These are phyloP conservation scores for Aspergillus oerlinghausenensis DNA, from an alignment of 2,329 filamentous ascomycete genomes.

Conservation along the genomic window DNA sequence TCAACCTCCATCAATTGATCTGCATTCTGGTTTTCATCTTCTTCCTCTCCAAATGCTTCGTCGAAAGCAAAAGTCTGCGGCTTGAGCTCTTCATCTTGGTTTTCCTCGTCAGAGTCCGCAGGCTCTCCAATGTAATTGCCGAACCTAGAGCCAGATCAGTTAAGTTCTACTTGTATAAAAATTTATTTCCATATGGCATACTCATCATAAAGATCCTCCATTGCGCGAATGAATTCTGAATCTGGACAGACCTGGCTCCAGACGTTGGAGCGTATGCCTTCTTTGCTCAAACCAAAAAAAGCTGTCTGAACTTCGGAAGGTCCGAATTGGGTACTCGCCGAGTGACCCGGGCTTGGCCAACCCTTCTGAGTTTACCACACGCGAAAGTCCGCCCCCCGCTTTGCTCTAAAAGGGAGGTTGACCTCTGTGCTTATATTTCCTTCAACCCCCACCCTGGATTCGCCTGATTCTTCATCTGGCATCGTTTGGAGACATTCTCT, in stretches of 20 bases:
- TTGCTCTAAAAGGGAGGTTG: background rate
- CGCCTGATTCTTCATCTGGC: background rate
- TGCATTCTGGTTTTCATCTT: constrained; percentile 54
- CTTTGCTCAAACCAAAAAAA: constrained; percentile 9
- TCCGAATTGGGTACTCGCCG: background rate
- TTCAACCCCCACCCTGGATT: background rate
- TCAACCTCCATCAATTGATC: constrained; percentile 94
- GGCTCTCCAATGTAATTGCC: constrained; percentile 98
- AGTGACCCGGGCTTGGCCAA: constrained; percentile 6
- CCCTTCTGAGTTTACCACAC: too few relatives aligned
- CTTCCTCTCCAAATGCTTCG: constrained; percentile 61
- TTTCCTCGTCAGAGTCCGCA: constrained; percentile 80
- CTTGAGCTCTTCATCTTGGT: constrained; percentile 66
- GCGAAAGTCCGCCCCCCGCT: background rate
- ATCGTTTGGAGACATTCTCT: background rate
- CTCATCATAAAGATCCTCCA: constrained; percentile 99
- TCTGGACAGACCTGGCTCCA: constrained; percentile 7
- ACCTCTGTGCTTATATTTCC: background rate
- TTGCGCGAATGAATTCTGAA: constrained; percentile 37
- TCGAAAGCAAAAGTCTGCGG: constrained; percentile 76
- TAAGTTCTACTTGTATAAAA: background rate
- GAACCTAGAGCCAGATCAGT: constrained; percentile 57
- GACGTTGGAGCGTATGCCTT: constrained; percentile 8
- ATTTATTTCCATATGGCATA: constrained; percentile 36
- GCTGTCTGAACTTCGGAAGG: background rate